These are phyloP conservation scores for Penicillium desertorum DNA, from an alignment of 495 filamentous ascomycete genomes.

Conservation along the genomic window DNA sequence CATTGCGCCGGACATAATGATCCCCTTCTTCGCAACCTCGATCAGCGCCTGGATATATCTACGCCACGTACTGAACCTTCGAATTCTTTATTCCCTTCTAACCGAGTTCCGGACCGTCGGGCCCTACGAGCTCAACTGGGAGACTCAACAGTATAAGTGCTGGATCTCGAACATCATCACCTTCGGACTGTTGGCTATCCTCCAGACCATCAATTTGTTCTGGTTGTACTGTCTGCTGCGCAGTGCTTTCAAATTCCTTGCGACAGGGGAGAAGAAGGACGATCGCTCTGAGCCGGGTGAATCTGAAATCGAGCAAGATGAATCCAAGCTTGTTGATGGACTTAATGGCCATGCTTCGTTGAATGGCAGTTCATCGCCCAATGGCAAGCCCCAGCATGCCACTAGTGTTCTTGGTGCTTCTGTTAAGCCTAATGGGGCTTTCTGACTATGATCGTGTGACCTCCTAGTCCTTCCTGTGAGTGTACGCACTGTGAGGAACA, in stretches of 20 bases:
- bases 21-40: slow-evolving; percentile 75
- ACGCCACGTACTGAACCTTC: slow-evolving; percentile 82
- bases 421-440: background rate
- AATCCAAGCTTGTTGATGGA: background rate
- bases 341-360: background rate
- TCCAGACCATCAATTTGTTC: slow-evolving; percentile 74
- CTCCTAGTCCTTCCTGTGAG: background rate
- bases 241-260: slow-evolving; percentile 25
- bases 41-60: slow-evolving; percentile 80
- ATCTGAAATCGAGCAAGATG: slow-evolving; percentile 19
- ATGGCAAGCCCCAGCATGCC: background rate
- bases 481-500: background rate
- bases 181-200: slow-evolving; percentile 57
- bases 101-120: slow-evolving; percentile 80
- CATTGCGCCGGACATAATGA: slow-evolving; percentile 64
- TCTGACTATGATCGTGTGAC: background rate
- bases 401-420: background rate
- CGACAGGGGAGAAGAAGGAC: slow-evolving; percentile 29
- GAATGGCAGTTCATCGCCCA: background rate
- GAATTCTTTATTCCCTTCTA: slow-evolving; percentile 71
- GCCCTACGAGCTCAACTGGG: slow-evolving; percentile 77
- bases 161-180: slow-evolving; percentile 65
- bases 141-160: slow-evolving; percentile 71
- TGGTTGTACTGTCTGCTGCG: slow-evolving; percentile 73
- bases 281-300: slow-evolving; percentile 22